phyloP scores from a whole-genome alignment of 2,329 filamentous ascomycete species.

The Penicillium digitatum region DNA sequence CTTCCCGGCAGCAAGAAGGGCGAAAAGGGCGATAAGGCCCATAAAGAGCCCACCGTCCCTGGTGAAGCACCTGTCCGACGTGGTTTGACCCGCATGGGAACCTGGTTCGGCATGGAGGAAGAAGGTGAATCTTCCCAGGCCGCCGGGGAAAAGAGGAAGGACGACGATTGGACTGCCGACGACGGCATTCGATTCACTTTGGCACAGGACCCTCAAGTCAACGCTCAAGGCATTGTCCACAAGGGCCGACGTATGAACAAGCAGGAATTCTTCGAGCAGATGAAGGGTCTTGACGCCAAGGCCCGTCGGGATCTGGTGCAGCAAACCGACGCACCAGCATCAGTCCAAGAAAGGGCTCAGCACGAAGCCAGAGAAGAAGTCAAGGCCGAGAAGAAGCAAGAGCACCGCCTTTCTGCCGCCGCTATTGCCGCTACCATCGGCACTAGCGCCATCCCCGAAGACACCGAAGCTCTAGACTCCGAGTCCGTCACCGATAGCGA shows the following conservation, averaged over 20 bases:
- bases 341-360: conserved; percentile 38
- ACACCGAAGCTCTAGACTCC: conserved; percentile 18
- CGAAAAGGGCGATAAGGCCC: conserved; percentile 29
- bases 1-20: conserved; percentile 49
- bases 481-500: conserved; percentile 26
- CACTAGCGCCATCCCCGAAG: conserved; percentile 16
- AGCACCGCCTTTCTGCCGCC: conserved; percentile 24
- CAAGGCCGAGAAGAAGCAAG: conserved; percentile 23
- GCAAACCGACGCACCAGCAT: conserved; percentile 40
- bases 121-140: conserved; percentile 32
- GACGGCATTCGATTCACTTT: conserved; percentile 61
- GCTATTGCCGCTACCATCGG: conserved; percentile 12
- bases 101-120: conserved; percentile 49
- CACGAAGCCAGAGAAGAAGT: conserved; percentile 30
- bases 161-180: conserved; percentile 36
- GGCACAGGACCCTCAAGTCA: conserved; percentile 42
- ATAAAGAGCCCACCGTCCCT: conserved; percentile 21
- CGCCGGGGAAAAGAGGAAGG: conserved; percentile 26
- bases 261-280: conserved; percentile 60
- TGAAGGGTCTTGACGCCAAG: conserved; percentile 58
- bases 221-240: conserved; percentile 34
- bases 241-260: conserved; percentile 61
- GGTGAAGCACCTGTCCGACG: conserved; percentile 45
- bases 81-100: conserved; percentile 57
- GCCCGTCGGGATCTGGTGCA: conserved; percentile 48